A percentile compares a stretch with the other conserved stretches of the same genome.
Conservation (phyloP, 371 early-diverging fungal genomes). For the Mortierella sp. region DNA sequence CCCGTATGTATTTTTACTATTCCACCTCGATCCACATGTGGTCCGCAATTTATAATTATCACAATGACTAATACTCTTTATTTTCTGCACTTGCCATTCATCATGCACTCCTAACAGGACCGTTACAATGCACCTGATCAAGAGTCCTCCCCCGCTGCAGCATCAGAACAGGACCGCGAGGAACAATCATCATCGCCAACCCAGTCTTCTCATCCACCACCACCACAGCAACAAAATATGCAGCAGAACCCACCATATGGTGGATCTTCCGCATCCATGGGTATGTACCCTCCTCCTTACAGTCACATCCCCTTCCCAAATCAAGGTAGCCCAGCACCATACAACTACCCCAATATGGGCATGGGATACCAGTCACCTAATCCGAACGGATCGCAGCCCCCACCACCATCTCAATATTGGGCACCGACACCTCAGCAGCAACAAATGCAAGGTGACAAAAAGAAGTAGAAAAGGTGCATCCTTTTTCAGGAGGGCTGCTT, state of each 20-base stretch:
- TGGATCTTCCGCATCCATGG: constrained; percentile 15
- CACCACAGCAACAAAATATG: constrained; percentile 10
- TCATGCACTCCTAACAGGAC: constrained; percentile 5
- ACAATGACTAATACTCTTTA: not conserved
- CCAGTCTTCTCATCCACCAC: constrained; percentile 8
- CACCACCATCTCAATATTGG: constrained; percentile 13
- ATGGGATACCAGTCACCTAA: constrained; percentile 24
- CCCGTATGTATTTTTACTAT: constrained; percentile 25
- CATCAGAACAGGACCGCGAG: constrained; percentile 19
- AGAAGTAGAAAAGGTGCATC: constrained; percentile 2
- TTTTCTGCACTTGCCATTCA: not conserved
- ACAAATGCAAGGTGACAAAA: constrained; percentile 3
- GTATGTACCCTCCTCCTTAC: constrained; percentile 40
- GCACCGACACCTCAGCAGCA: constrained; percentile 4
- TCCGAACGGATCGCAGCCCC: constrained; percentile 4
- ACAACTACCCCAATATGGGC: constrained; percentile 34
- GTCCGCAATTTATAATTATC: not conserved
- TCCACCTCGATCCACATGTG: not conserved
- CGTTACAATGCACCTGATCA: constrained; percentile 12
- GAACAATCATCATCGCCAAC: constrained; percentile 14
- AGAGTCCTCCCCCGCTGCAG: constrained; percentile 14
- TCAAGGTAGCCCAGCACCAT: constrained; percentile 1
- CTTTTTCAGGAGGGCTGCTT: too few species aligned
- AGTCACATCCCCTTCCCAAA: constrained; percentile 41
- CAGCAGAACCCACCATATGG: constrained; percentile 12